Evolutionary conservation across 2,329 filamentous ascomycete genomes (phyloP).

Genomic region (Pseudogymnoascus sp.): DNA sequence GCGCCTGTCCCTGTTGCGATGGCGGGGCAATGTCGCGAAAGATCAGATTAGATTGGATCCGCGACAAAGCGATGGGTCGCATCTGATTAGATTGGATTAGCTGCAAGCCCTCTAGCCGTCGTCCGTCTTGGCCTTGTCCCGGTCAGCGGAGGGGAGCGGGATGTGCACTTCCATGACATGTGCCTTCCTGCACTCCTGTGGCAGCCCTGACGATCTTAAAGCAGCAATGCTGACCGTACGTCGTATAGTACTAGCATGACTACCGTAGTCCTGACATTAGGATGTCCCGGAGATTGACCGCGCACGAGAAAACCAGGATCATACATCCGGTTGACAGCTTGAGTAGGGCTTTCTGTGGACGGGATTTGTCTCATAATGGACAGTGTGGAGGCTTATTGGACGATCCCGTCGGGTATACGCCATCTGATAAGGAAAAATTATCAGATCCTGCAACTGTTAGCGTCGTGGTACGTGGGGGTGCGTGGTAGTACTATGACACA

Average conservation of each 20-base stretch:
- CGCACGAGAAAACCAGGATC: neutral
- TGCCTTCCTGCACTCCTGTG: neutral
- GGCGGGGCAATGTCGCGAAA: neutral
- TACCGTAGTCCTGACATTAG: neutral
- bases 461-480: neutral
- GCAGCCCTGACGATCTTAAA: neutral
- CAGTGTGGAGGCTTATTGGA: neutral
- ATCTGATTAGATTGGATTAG: constrained; percentile 7
- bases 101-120: neutral
- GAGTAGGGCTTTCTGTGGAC: neutral
- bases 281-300: neutral
- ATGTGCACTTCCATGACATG: neutral
- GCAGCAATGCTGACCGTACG: neutral
- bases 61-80: neutral
- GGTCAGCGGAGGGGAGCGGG: neutral
- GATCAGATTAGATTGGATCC: constrained; percentile 6
- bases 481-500: neutral
- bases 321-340: neutral
- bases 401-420: neutral
- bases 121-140: neutral
- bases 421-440: constrained; percentile 7
- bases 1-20: neutral
- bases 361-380: neutral
- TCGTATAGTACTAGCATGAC: neutral
- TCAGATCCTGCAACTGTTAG: constrained; percentile 4